These are phyloP conservation scores for Metschnikowia borealis DNA, from an alignment of 805 yeast genomes.

Conservation along the genomic window DNA sequence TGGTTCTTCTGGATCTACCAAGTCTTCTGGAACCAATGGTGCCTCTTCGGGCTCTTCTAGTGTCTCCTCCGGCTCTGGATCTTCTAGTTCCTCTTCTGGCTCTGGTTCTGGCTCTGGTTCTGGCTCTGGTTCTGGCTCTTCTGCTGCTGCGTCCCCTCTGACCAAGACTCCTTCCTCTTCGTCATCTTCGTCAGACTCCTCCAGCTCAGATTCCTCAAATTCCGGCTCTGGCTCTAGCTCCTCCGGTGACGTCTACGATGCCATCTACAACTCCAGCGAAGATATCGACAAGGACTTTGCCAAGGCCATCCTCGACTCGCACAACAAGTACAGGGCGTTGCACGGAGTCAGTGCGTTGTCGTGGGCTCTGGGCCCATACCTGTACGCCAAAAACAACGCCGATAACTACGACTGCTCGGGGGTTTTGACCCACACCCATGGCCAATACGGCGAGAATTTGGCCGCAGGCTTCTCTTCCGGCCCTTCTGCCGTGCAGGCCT, in stretches of 20 bases:
- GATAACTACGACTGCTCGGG: slow-evolving; percentile 37
- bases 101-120: not conserved
- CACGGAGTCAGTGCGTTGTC: slow-evolving; percentile 29
- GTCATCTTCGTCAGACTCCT: not conserved
- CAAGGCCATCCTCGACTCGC: slow-evolving; percentile 28
- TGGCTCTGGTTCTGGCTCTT: not conserved
- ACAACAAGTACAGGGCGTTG: slow-evolving; percentile 29
- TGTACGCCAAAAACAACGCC: slow-evolving; percentile 33
- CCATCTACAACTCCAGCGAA: slow-evolving; percentile 18
- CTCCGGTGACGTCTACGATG: slow-evolving; percentile 17
- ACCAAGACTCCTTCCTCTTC: no score
- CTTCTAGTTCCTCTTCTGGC: not conserved
- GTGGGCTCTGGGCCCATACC: slow-evolving; percentile 31
- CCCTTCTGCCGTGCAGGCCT: slow-evolving; percentile 31
- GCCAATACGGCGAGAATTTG: slow-evolving; percentile 39
- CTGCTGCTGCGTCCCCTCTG: not conserved
- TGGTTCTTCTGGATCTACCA: not conserved
- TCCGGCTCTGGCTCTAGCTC: slow-evolving; percentile 5
- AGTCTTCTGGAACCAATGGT: not conserved
- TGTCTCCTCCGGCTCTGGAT: not conserved
- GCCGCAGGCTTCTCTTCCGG: slow-evolving; percentile 34
- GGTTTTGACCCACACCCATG: slow-evolving; percentile 34
- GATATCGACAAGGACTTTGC: slow-evolving; percentile 28
- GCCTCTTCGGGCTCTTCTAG: not conserved
- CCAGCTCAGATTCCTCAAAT: not conserved